Percentiles rank a stretch among this genome's conserved stretches.
These are phyloP conservation scores for Inonotus obliquus DNA, from an alignment of 1,284 basidiomycete species.

Conservation along the genomic window DNA sequence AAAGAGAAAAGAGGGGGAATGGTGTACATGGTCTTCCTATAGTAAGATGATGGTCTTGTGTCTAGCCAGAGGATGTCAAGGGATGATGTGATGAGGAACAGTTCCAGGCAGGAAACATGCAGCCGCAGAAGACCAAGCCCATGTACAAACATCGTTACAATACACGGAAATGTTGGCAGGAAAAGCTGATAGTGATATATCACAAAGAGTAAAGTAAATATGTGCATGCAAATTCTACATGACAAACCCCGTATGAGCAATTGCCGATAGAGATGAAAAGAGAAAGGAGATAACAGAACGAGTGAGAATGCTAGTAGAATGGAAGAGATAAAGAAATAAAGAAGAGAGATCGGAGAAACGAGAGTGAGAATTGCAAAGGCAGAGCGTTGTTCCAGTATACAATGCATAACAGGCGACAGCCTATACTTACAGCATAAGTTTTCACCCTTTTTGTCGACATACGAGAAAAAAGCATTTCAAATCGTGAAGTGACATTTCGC, in stretches of 20 bases:
- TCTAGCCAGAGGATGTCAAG: neutral
- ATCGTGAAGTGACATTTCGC: neutral
- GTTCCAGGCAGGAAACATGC: constrained; percentile 3
- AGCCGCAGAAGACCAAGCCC: constrained; percentile 2
- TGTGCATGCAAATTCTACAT: constrained; percentile 10
- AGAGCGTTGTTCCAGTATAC: constrained; percentile 13
- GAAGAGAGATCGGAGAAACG: constrained; percentile 17
- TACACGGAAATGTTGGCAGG: constrained; percentile 6
- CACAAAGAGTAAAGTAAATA: constrained; percentile 9
- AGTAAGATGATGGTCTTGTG: constrained; percentile 4
- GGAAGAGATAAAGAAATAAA: neutral
- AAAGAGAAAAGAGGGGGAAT: neutral
- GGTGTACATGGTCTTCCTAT: constrained; percentile 5
- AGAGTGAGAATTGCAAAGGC: constrained; percentile 2
- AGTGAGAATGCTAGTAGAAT: neutral
- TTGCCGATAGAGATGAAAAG: neutral
- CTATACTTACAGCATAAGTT: constrained; percentile 25
- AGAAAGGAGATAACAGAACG: neutral
- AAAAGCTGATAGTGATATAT: constrained; percentile 3
- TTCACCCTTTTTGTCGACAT: constrained; percentile 24
- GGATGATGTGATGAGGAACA: neutral
- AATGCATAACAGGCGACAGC: constrained; percentile 9
- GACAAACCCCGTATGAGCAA: neutral
- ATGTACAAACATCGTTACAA: constrained; percentile 9
- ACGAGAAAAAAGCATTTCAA: constrained; percentile 18